phyloP scores from a whole-genome alignment of 2,329 filamentous ascomycete species.

The Rutstroemia sydowiana region DNA sequence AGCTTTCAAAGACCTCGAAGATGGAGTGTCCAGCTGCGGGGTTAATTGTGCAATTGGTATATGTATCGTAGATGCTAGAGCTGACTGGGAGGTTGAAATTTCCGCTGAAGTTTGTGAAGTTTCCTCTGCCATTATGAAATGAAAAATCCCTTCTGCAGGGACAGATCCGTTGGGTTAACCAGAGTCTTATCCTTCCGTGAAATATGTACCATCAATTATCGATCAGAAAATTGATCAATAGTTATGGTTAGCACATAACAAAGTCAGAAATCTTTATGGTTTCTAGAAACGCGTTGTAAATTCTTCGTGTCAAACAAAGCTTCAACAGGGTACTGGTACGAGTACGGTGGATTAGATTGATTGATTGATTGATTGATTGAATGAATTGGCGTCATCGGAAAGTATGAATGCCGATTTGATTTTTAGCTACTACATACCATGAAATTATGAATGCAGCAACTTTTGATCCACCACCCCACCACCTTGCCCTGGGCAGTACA shows the following conservation, averaged over 20 bases:
- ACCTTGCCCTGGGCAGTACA: too few relatives aligned
- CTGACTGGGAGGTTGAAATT: constrained; percentile 1
- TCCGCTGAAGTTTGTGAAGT: background rate
- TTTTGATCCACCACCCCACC: background rate
- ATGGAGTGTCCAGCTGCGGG: constrained; percentile 39
- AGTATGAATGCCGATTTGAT: background rate
- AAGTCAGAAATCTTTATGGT: background rate
- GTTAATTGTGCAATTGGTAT: constrained; percentile 50
- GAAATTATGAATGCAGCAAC: background rate
- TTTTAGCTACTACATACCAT: too few relatives aligned
- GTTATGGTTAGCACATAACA: background rate
- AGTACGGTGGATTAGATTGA: too few relatives aligned
- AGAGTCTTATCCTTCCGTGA: background rate
- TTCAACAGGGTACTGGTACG: too few relatives aligned
- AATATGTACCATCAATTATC: background rate
- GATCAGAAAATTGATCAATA: background rate
- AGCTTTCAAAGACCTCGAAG: constrained; percentile 50
- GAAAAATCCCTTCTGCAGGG: background rate
- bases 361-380: too few relatives aligned
- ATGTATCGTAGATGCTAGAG: constrained; percentile 25
- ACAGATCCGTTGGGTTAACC: background rate
- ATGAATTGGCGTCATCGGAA: constrained; percentile 4
- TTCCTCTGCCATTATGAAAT: constrained; percentile 1
- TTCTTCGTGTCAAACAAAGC: constrained; percentile 6
- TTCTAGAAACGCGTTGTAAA: constrained; percentile 5